Evolutionary conservation across 2,329 filamentous ascomycete species (phyloP), one percentile per base, ranked within the genome.

Genomic region (Cladosporium velox): DNA sequence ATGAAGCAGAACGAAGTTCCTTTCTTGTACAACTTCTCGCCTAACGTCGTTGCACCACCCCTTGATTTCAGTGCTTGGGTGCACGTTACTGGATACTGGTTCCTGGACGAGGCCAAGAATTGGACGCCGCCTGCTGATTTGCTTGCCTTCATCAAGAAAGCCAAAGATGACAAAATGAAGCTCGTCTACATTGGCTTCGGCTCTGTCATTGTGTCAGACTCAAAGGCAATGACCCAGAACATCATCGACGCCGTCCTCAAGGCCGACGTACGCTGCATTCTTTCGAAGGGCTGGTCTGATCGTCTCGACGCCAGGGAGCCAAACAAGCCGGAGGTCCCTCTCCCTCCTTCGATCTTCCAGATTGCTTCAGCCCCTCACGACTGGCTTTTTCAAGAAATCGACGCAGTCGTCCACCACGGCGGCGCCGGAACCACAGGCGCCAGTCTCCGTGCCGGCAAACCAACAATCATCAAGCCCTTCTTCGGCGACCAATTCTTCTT

Each of bases 401-500:
- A 99, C 74, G 95, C 94, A 4, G 94, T 91, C 3, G 92, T 91
- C 8, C 95, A 99, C 76, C 95, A 99, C 75, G 95, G 95, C 58
- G 95, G 95, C 5, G 92, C 93, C 4, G 95, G 95, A 1, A 99
- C 95, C 0, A 99, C 95, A 0, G 95, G 95, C 1, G 95, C 95
- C 0, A 96, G 92, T 77, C 82, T 99, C 59, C 86, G 95, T 62
- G 93, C 93, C 0, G 95, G 95, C 2, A 87, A 97, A 5, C 95
- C 95, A 0, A 98, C 95, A 0, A 93, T 99, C 69, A 91, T 98
- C 75, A 91, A 94, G 68, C 95, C 95, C 0, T 99, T 98, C 82
- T 99, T 99, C 75, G 95, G 95, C 5, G 95, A 99, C 73, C 95
- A 99, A 76, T 97, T 91, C 83, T 99, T 99, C 83, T 98, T 96